Base-by-base conservation (phyloP, 345 rosid genomes). In the Camelina hispida region DNA sequence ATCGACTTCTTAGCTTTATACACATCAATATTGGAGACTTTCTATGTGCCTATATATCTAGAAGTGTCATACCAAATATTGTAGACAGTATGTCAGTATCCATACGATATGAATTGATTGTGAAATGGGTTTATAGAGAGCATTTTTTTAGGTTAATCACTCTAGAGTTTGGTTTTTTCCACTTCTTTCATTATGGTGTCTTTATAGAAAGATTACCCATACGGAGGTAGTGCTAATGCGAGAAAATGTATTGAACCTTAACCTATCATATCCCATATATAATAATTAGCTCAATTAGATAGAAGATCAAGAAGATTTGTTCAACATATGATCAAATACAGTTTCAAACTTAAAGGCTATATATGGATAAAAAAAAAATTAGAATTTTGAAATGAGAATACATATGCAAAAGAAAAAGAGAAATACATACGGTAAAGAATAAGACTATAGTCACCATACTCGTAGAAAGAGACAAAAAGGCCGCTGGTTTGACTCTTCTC, bases 401-500 rank as follows among this genome's bases (percentile, higher is more conserved):
- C 18, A 47, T 61, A 62, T 43, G 28, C 34, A 30, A 30, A 30
- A 30, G 7, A 30, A 30, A 30, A 10, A 5, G 59, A 54, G 5
- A 25, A 25, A 51, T 32, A 28, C 20, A 48, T 43, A 43, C 32
- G 66, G 47, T 14, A 57, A 69, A 44, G 12, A 35, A 59, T 15
- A 50, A 53, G 35, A 18, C 2, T 16, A 7, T 34, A 8, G 2
- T 28, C 30, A 28, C 0, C 30, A 47, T 17, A 50, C 10, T 50
- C 38, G 38, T 42, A 4, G 22, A 4, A 72, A 51, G 62, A 68
- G 79, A 60, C 79, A 75, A 75, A 68, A 52, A 17, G 13, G 74
- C 69, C 63, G 79, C 55, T 75, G 73, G 74, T 75, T 75, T 68
- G 20, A 66, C 55, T 12, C 54, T 40, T 66, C 22, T 65, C 57